These are phyloP conservation scores for Populus trichocarpa DNA, from an alignment of 441 rosid genomes.

Conservation along the genomic window DNA sequence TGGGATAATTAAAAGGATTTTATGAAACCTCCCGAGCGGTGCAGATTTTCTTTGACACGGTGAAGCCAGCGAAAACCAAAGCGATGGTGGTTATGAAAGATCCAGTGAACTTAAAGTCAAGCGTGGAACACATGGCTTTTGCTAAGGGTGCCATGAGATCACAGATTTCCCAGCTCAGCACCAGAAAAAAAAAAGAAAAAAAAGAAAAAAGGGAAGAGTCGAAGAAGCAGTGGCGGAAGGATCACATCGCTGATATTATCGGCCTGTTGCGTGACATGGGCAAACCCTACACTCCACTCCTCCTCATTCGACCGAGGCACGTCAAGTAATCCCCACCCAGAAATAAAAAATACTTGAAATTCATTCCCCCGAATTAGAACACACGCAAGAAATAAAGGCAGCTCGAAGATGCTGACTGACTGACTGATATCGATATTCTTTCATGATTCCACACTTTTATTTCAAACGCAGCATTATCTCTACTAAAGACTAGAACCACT, in stretches of 20 bases:
- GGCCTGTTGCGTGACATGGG: not conserved
- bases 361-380: not conserved
- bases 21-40: not conserved
- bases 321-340: not conserved
- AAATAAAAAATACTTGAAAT: too few relatives aligned
- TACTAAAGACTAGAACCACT: not conserved
- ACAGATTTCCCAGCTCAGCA: not conserved
- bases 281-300: not conserved
- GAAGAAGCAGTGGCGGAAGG: not conserved
- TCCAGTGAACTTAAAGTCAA: not conserved
- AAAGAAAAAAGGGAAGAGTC: conserved; percentile 4
- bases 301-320: not conserved
- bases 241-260: too few relatives aligned
- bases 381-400: not conserved
- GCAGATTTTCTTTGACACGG: not conserved
- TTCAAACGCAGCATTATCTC: not conserved
- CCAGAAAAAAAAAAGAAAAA: not conserved
- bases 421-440: not conserved
- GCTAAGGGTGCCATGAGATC: not conserved
- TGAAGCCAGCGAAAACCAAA: not conserved
- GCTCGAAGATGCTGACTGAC: not conserved
- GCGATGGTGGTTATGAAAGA: not conserved
- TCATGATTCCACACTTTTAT: not conserved
- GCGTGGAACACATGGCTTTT: not conserved
- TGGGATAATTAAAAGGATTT: too few relatives aligned